phyloP scores from a whole-genome alignment of 2,329 filamentous ascomycete genomes.

The Aspergillus piperis region DNA sequence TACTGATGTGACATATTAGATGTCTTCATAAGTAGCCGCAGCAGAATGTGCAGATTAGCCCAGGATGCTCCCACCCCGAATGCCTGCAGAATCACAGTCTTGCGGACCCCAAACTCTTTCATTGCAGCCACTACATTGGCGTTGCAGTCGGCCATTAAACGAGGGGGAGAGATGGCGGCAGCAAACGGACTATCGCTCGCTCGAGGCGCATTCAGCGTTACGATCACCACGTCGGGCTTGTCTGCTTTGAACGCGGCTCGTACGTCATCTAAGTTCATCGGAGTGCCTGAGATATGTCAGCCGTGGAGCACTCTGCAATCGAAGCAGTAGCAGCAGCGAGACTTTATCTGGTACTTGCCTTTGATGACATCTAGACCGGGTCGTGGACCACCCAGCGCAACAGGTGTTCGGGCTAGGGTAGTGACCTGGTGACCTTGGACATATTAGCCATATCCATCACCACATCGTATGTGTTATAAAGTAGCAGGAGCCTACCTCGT shows the following conservation, averaged over 20 bases:
- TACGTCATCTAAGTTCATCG: conserved; percentile 24
- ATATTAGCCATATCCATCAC: not conserved
- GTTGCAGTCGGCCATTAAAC: conserved; percentile 51
- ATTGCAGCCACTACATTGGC: conserved; percentile 42
- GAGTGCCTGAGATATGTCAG: conserved; percentile 20
- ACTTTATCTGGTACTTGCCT: conserved; percentile 12
- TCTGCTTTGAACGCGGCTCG: conserved; percentile 17
- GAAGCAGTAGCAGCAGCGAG: not conserved
- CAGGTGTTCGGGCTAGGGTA: conserved; percentile 41
- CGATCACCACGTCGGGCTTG: conserved; percentile 44
- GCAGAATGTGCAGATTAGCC: conserved; percentile 42
- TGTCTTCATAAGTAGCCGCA: conserved; percentile 49
- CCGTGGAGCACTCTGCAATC: not conserved
- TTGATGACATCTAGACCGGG: conserved; percentile 22
- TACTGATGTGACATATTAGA: conserved; percentile 51
- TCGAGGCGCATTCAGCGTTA: conserved; percentile 53
- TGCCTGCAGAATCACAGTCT: conserved; percentile 54
- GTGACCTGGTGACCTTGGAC: conserved; percentile 38
- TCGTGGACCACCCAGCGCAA: conserved; percentile 24
- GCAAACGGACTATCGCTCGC: conserved; percentile 53
- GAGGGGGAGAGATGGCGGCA: conserved; percentile 44
- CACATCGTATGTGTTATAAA: too few relatives aligned
- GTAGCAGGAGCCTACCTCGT: conserved; percentile 22
- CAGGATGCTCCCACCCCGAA: conserved; percentile 54
- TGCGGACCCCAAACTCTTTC: conserved; percentile 39